Evolutionary conservation across 2,329 filamentous ascomycete species (phyloP).

Genomic region (Dendryphion nanum): DNA sequence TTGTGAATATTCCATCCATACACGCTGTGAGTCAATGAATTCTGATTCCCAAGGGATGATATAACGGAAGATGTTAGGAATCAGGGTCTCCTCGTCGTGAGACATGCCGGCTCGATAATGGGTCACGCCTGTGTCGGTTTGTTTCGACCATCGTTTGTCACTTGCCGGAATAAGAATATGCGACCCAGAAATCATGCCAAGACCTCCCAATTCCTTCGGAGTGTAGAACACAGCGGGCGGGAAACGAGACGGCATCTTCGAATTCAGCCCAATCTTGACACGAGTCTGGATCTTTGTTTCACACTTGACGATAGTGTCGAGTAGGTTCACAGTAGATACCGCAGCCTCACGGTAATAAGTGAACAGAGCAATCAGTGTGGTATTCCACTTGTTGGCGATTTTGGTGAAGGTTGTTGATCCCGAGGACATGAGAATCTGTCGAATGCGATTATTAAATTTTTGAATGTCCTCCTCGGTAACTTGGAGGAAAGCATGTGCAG

Average conservation of each 20-base stretch:
- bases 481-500: slow-evolving; percentile 94
- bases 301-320: slow-evolving; percentile 98
- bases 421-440: slow-evolving; percentile 98
- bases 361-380: slow-evolving; percentile 91
- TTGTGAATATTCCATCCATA: slow-evolving; percentile 99
- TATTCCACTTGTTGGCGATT: slow-evolving; percentile 99
- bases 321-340: slow-evolving; percentile 87
- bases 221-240: slow-evolving; percentile 98
- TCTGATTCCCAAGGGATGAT: slow-evolving; percentile 99
- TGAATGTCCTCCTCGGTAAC: slow-evolving; percentile 97
- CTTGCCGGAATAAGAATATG: slow-evolving; percentile 97
- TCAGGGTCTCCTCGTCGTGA: slow-evolving; percentile 94
- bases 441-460: slow-evolving; percentile 98
- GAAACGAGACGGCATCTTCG: slow-evolving; percentile 99
- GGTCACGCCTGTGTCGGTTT: slow-evolving; percentile 94
- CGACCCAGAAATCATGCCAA: slow-evolving; percentile 98
- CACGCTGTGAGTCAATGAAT: slow-evolving; percentile 97
- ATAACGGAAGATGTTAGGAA: slow-evolving; percentile 98
- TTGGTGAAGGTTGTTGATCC: slow-evolving; percentile 99
- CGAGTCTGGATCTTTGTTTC: slow-evolving; percentile 99
- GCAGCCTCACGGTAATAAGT: slow-evolving; percentile 98
- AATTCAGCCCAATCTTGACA: slow-evolving; percentile 98
- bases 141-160: slow-evolving; percentile 97
- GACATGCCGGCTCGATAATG: slow-evolving; percentile 98
- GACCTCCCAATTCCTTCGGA: slow-evolving; percentile 91